A percentile compares a stretch with the other conserved stretches of the same genome.
Evolutionary conservation across 139 green algal species (phyloP).

Genomic region (Gonium pectorale): DNA sequence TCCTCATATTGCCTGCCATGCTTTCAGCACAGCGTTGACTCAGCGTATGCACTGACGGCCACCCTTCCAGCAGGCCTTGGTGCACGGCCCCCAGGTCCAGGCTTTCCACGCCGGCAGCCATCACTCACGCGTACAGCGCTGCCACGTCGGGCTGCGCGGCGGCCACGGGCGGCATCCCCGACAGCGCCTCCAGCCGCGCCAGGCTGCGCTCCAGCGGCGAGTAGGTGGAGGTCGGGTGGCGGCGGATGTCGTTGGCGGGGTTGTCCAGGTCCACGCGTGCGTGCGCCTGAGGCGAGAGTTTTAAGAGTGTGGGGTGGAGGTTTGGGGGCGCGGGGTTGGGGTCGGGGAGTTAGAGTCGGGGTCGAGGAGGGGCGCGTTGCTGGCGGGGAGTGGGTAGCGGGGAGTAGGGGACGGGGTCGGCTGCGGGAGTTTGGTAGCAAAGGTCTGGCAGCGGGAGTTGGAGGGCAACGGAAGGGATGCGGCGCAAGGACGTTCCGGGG

Average conservation of each 20-base stretch:
- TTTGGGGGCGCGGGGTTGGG: background rate
- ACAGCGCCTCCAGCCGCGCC: constrained; percentile 74
- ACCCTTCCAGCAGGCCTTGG: too few relatives aligned
- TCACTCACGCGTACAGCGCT: constrained; percentile 46
- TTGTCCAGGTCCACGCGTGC: constrained; percentile 72
- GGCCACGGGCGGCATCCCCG: constrained; percentile 43
- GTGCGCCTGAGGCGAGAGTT: constrained; percentile 45
- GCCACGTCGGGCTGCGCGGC: constrained; percentile 6
- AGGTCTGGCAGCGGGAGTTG: too few relatives aligned
- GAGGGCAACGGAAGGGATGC: too few relatives aligned
- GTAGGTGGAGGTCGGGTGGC: constrained; percentile 67
- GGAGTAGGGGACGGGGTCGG: too few relatives aligned
- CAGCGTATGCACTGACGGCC: too few relatives aligned
- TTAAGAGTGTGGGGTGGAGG: background rate
- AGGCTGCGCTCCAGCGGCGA: constrained; percentile 65
- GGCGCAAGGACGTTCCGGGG: too few relatives aligned
- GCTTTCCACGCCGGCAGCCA: background rate
- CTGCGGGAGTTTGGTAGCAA: too few relatives aligned
- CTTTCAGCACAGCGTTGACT: too few relatives aligned
- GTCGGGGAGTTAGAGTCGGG: too few relatives aligned
- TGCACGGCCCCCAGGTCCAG: background rate
- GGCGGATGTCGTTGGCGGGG: constrained; percentile 55
- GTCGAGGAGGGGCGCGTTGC: too few relatives aligned
- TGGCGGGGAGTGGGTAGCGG: too few relatives aligned
- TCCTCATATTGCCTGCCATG: too few relatives aligned